These are phyloP conservation scores for Hypoxylon sp. DNA, from an alignment of 2,329 filamentous ascomycete species.

Conservation along the genomic window DNA sequence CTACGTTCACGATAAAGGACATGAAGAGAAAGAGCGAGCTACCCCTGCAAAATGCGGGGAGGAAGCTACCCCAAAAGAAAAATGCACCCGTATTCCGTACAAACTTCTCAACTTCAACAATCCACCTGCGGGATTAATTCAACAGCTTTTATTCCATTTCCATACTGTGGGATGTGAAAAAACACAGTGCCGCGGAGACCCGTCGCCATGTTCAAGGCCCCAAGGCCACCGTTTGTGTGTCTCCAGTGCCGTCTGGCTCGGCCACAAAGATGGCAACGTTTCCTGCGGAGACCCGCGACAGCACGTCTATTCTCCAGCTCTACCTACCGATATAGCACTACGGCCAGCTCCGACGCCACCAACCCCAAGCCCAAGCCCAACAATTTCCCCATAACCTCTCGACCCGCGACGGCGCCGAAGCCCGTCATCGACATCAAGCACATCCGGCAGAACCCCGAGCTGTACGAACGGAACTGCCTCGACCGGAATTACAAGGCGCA, in stretches of 20 bases:
- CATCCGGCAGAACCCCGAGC: conserved; percentile 85
- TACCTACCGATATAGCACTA: conserved; percentile 28
- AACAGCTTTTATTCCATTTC: not conserved
- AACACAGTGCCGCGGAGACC: not conserved
- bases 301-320: conserved; percentile 39
- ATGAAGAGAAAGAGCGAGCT: conserved; percentile 30
- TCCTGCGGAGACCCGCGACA: conserved; percentile 35
- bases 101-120: conserved; percentile 4
- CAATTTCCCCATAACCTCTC: conserved; percentile 51
- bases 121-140: conserved; percentile 5
- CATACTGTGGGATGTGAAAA: not conserved
- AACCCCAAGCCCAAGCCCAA: conserved; percentile 2
- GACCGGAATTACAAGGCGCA: conserved; percentile 82
- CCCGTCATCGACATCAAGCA: conserved; percentile 86
- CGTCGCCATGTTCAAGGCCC: conserved; percentile 42
- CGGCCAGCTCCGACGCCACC: conserved; percentile 7
- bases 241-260: conserved; percentile 46
- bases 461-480: conserved; percentile 85
- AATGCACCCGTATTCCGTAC: too few species aligned
- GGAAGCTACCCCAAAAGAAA: conserved; percentile 32
- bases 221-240: conserved; percentile 44
- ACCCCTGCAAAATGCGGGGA: conserved; percentile 44
- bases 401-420: conserved; percentile 81
- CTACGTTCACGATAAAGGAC: not conserved
- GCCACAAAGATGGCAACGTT: conserved; percentile 33